phyloP scores from a whole-genome alignment of 2,329 filamentous ascomycete genomes.

The Alternaria gansuensis region DNA sequence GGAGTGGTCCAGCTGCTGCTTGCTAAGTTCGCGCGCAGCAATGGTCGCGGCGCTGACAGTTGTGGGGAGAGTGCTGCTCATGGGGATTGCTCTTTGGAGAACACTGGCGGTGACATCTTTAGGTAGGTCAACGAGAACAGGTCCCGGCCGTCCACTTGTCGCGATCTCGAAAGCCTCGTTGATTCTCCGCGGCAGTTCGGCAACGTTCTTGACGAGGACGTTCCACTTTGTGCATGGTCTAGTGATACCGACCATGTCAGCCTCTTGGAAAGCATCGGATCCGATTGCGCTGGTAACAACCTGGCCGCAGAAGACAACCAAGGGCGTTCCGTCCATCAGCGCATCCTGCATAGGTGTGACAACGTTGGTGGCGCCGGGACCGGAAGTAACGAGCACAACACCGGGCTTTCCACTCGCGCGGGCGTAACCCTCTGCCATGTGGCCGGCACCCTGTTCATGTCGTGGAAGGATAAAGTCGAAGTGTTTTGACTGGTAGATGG shows the following conservation, averaged over 20 bases:
- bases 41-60: constrained; percentile 87
- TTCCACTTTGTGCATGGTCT: constrained; percentile 99
- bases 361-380: constrained; percentile 95
- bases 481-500: constrained; percentile 97
- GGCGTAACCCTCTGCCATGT: constrained; percentile 98
- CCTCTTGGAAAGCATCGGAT: constrained; percentile 96
- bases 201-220: constrained; percentile 95
- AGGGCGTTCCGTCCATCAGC: constrained; percentile 90
- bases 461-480: constrained; percentile 95
- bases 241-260: constrained; percentile 92
- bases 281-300: constrained; percentile 90
- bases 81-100: constrained; percentile 83
- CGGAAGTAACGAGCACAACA: constrained; percentile 95
- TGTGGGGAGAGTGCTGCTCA: constrained; percentile 74
- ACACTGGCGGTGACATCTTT: constrained; percentile 94
- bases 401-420: constrained; percentile 92
- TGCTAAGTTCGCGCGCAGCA: constrained; percentile 76
- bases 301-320: constrained; percentile 96
- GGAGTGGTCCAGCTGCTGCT: constrained; percentile 75
- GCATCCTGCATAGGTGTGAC: constrained; percentile 97
- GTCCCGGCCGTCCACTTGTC: constrained; percentile 89
- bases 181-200: constrained; percentile 90
- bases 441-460: constrained; percentile 97
- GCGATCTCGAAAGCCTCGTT: constrained; percentile 99
- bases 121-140: constrained; percentile 92